phyloP scores from a whole-genome alignment of 2,329 filamentous ascomycete species.

The Neonectria ditissima region DNA sequence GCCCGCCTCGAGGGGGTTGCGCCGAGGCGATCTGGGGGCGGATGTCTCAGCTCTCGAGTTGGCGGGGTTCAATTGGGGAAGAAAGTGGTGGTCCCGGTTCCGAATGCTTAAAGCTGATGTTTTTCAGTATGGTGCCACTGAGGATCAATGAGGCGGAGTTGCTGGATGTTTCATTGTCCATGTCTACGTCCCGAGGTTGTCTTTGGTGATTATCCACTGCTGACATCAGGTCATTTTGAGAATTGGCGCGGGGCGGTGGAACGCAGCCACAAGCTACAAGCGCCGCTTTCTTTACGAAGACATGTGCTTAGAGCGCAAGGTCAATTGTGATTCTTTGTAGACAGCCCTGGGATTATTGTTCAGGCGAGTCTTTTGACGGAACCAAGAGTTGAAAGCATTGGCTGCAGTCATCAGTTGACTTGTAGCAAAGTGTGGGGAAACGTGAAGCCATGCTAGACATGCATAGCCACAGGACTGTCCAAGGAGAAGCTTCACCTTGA shows the following conservation, averaged over 20 bases:
- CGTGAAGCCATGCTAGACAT: background rate
- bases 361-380: background rate
- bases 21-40: background rate
- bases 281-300: background rate
- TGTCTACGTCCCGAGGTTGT: background rate
- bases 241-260: background rate
- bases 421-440: background rate
- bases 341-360: background rate
- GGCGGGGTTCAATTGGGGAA: background rate
- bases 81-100: background rate
- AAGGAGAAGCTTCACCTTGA: background rate
- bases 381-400: background rate
- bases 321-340: background rate
- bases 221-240: constrained; percentile 1
- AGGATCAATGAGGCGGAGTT: background rate
- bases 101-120: background rate
- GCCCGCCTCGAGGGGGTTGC: background rate
- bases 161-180: background rate
- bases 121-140: too few relatives aligned
- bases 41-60: background rate
- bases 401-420: too few relatives aligned
- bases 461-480: background rate
- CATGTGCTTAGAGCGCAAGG: background rate
- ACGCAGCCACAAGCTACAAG: background rate
- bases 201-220: background rate